Percentiles rank a stretch among this genome's conserved stretches.
Evolutionary conservation across 768 basidiomycete genomes (phyloP).

Genomic region (Collybia nuda): DNA sequence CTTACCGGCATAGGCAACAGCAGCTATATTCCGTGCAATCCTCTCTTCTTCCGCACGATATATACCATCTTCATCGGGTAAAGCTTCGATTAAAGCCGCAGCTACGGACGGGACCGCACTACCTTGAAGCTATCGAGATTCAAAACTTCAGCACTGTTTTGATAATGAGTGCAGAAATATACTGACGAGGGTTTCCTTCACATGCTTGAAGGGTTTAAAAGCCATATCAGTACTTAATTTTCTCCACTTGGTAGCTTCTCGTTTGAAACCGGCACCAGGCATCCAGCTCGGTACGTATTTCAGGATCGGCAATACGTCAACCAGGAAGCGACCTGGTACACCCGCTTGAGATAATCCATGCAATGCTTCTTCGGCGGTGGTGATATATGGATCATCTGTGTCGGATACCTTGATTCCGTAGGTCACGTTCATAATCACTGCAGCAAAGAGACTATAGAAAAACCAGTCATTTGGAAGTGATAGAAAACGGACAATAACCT

Average conservation of each 20-base stretch:
- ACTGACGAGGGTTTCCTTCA: slow-evolving; percentile 14
- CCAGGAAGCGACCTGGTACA: slow-evolving; percentile 18
- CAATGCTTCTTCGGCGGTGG: slow-evolving; percentile 18
- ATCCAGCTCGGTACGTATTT: slow-evolving; percentile 39
- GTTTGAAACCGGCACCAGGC: slow-evolving; percentile 42
- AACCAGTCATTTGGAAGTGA: not conserved
- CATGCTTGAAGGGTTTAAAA: slow-evolving; percentile 18
- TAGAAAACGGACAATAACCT: not conserved
- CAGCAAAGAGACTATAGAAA: not conserved
- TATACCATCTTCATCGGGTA: slow-evolving; percentile 8
- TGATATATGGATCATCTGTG: slow-evolving; percentile 23
- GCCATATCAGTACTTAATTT: slow-evolving; percentile 12
- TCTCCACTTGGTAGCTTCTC: slow-evolving; percentile 28
- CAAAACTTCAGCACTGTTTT: not conserved
- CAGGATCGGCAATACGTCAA: slow-evolving; percentile 28
- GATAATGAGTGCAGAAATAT: too few relatives aligned
- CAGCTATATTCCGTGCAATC: slow-evolving; percentile 13
- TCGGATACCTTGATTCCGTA: slow-evolving; percentile 26
- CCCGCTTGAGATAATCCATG: slow-evolving; percentile 14
- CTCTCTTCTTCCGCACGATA: slow-evolving; percentile 11
- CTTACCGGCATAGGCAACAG: slow-evolving; percentile 5
- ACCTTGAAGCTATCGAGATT: slow-evolving; percentile 10
- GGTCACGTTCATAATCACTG: slow-evolving; percentile 22
- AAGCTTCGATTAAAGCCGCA: slow-evolving; percentile 8
- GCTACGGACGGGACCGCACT: slow-evolving; percentile 12